A percentile compares a stretch with the other conserved stretches of the same genome.
Conservation (phyloP, 163 green algal species). For the Volvox carteri region DNA sequence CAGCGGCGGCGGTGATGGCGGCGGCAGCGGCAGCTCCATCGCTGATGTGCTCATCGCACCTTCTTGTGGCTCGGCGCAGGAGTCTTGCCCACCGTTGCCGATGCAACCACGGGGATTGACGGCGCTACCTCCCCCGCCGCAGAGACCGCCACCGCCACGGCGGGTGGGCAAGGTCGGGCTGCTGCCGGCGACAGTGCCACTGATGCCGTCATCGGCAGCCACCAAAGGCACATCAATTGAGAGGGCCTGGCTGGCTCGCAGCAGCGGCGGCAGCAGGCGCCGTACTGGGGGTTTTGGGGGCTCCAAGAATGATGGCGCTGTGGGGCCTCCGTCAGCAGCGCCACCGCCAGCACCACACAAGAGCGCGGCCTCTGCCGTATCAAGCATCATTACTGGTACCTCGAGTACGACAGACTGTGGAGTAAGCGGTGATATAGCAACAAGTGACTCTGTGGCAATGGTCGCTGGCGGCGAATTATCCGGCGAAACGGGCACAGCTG, state of each 20-base stretch:
- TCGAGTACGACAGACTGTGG: not conserved
- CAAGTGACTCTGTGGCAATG: not conserved
- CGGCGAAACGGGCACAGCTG: not conserved
- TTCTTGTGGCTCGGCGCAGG: not conserved
- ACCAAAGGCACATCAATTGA: not conserved
- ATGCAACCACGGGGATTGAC: not conserved
- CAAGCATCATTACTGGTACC: not conserved
- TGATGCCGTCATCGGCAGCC: not conserved
- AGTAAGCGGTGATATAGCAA: not conserved
- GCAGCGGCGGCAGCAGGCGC: conserved; percentile 19
- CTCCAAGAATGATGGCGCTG: conserved; percentile 3
- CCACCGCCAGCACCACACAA: not conserved
- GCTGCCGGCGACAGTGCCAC: not conserved
- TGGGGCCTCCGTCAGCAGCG: not conserved
- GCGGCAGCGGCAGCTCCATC: not conserved
- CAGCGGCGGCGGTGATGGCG: not conserved
- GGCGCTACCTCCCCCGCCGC: not conserved
- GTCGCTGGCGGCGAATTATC: not conserved
- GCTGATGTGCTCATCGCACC: not conserved
- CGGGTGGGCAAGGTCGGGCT: not conserved
- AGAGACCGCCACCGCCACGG: not conserved
- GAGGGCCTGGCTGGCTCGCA: not conserved
- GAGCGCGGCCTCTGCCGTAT: not conserved
- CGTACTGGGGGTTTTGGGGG: conserved; percentile 22
- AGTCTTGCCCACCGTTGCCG: not conserved